These are phyloP conservation scores for Nicotiana knightiana DNA, from an alignment of 257 asterid genomes.

Conservation along the genomic window DNA sequence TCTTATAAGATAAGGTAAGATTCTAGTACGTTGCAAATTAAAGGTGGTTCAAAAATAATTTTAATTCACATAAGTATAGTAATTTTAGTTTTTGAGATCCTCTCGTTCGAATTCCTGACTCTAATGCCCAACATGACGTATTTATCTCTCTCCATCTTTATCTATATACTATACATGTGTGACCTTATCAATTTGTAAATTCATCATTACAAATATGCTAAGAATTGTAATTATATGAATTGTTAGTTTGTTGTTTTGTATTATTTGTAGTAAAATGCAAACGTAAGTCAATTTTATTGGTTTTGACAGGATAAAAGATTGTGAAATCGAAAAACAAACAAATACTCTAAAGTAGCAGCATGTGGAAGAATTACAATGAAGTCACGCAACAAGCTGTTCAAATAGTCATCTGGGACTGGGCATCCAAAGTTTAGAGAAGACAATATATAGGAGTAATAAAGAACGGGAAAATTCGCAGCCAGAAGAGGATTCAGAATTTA, in stretches of 20 bases:
- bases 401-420: no score
- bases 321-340: no score
- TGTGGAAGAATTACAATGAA: no score
- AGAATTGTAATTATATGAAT: conserved; percentile 20
- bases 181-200: conserved; percentile 6
- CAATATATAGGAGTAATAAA: no score
- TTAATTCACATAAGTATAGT: neutral
- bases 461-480: no score
- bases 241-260: neutral
- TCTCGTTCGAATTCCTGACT: no score
- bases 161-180: neutral
- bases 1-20: neutral
- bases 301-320: conserved; percentile 21
- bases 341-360: no score
- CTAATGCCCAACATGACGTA: no score
- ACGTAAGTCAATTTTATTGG: conserved; percentile 15
- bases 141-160: neutral
- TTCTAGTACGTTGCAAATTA: neutral
- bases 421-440: no score
- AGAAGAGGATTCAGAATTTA: accelerated
- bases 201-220: conserved; percentile 19
- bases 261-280: neutral
- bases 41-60: neutral
- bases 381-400: no score
- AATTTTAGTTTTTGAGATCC: no score